Base-by-base conservation (phyloP, 352 stramenopile genomes). In the Pythium vanterpoolii region DNA sequence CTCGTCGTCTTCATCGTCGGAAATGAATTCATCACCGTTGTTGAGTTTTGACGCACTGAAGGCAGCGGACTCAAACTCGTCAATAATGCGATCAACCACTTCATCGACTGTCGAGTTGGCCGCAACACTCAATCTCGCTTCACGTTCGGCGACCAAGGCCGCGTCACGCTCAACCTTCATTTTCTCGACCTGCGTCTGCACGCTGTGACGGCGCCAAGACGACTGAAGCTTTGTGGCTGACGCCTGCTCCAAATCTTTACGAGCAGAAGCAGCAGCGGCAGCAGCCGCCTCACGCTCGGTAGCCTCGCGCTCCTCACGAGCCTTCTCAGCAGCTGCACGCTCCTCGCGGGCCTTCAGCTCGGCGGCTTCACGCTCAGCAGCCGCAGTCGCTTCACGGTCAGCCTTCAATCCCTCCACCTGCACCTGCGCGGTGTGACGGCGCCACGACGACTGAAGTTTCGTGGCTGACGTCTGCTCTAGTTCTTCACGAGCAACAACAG, bases 1-100 rank as follows among this genome's bases (percentile, higher is more conserved):
- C 2, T 65, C 58, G 16, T 53, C 58, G 9, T 60, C 58, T 24
- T 60, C 59, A 9, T 49, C 59, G 36, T 66, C 59, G 6, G 59
- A 66, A 1, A 42, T 18, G 4, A 54, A 30, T 14, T 47, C 39
- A n/a, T 64, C 58, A n/a, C 34, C 36, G 18, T 31, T 52, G 13
- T 26, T 46, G 2, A 59, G 21, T 16, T 57, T 56, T 1, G 56
- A 52, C 0, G 56, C 56, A 26, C 58, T 65, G 18, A 65, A 51
- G 1, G 59, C 59, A 26, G 59, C 59, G 8, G 42, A 39, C 11
- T 66, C 43, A 19, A 54, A 65, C 23, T 65, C 58, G 13, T 65
- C 49, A 14, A 59, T 55, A 18, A 65, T 59, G 7, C 48, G 49
- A 34, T 34, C 49, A 19, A 65, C 58, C 4, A 65, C 36, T 34